Base-by-base conservation (phyloP, 257 asterid genomes). In the Leonotis leonurus region DNA sequence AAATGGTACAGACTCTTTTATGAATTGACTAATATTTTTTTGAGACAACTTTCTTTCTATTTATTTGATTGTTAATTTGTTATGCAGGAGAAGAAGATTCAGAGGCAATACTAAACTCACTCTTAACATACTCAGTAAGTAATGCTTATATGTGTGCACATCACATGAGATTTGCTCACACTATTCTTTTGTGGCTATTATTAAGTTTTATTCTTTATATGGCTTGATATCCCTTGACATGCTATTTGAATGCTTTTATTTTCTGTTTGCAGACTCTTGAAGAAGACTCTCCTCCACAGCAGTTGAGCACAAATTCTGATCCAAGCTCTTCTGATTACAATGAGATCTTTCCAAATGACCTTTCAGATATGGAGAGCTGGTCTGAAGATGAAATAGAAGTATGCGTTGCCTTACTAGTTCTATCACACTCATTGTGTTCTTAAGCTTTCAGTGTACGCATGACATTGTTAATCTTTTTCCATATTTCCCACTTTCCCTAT, bases 81-180 rank as follows among this genome's bases (percentile, higher is more conserved):
- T 30, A 8, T 69, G 62, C 86, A 89, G 97, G 85, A 62, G 75
- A 56, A 35, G 85, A 60, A 60, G 77, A 75, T 70, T 63, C 80
- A 0, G 92, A 78, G 2, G 65, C 72, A n/a, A 87, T 89, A 56
- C 45, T 87, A 29, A 88, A 89, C 37, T 67, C 86, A 14, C 69
- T 84, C 43, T 76, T 89, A 29, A 83, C 95, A 1, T 84, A 79
- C 68, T 69, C 82, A 20, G 95, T 89, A 70, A 59, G 92, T 73
- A 33, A 33, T 64, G n/a, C n/a, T n/a, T n/a, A n/a, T n/a, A 61
- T 27, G 7, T 67, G n/a, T n/a, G n/a, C n/a, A n/a, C n/a, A n/a
- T n/a, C n/a, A n/a, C n/a, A n/a, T n/a, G n/a, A n/a, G n/a, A n/a
- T n/a, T n/a, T n/a, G n/a, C n/a, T n/a, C n/a, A n/a, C n/a, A n/a